These are phyloP conservation scores for Fagopyrum esculentum DNA, from an alignment of 148 eudicot species.

Conservation along the genomic window DNA sequence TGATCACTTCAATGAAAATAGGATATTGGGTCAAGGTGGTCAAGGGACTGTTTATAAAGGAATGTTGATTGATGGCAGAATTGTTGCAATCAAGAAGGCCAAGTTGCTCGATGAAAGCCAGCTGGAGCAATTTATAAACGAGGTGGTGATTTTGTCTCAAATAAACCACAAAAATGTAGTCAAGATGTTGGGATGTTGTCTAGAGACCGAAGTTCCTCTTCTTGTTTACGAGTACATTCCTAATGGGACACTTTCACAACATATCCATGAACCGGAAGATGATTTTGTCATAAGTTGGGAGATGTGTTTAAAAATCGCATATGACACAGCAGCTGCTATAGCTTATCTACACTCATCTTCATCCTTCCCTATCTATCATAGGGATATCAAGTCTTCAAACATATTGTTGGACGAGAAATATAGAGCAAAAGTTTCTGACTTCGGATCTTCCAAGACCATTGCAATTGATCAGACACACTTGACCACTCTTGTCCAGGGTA, in stretches of 20 bases:
- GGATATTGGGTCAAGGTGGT: background rate
- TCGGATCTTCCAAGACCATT: background rate
- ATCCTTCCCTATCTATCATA: background rate
- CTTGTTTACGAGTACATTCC: too few species aligned
- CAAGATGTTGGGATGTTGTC: slow-evolving; percentile 7
- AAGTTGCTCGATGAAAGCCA: too few species aligned
- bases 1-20: slow-evolving; percentile 12
- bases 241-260: too few species aligned
- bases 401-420: background rate
- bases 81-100: too few species aligned
- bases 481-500: background rate
- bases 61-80: too few species aligned
- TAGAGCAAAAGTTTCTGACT: background rate
- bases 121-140: too few species aligned
- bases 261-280: too few species aligned
- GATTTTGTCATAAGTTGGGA: too few species aligned
- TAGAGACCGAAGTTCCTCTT: too few species aligned
- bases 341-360: background rate
- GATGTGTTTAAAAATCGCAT: too few species aligned
- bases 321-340: too few species aligned
- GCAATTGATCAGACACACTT: background rate
- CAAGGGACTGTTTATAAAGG: background rate
- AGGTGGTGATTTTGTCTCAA: background rate
- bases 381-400: background rate
- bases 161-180: slow-evolving; percentile 23